phyloP scores from a whole-genome alignment of 1,284 basidiomycete genomes.

The Ustilago nuda region DNA sequence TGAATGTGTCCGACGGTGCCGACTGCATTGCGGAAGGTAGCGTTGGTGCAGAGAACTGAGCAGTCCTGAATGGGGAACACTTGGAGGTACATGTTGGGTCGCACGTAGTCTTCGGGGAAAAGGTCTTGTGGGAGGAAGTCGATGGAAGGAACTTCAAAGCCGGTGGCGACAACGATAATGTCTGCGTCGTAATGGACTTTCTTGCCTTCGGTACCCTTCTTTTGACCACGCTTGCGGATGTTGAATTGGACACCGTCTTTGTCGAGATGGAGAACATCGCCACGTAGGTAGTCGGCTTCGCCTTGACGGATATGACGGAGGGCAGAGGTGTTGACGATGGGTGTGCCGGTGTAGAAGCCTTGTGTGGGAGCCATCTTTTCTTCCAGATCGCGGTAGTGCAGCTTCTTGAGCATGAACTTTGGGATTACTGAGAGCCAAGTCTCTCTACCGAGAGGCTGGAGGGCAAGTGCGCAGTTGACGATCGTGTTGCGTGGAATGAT shows the following conservation, averaged over 20 bases:
- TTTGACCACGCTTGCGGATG: constrained; percentile 66
- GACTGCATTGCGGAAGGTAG: constrained; percentile 72
- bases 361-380: constrained; percentile 68
- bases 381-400: constrained; percentile 74
- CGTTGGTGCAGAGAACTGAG: constrained; percentile 75
- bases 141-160: constrained; percentile 75
- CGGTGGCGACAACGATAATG: constrained; percentile 76
- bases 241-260: constrained; percentile 71
- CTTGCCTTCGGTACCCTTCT: constrained; percentile 68
- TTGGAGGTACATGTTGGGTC: constrained; percentile 76
- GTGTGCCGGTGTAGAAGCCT: constrained; percentile 65
- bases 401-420: constrained; percentile 73
- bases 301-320: constrained; percentile 73
- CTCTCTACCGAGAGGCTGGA: constrained; percentile 75
- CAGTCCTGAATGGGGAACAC: constrained; percentile 75
- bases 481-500: constrained; percentile 71
- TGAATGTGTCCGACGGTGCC: constrained; percentile 62
- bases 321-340: constrained; percentile 75
- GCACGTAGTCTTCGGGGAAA: constrained; percentile 74
- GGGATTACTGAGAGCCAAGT: constrained; percentile 70
- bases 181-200: constrained; percentile 72
- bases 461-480: constrained; percentile 74
- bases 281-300: constrained; percentile 74
- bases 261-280: constrained; percentile 73
- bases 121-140: constrained; percentile 75